Conservation (phyloP, 495 filamentous ascomycete genomes). For the Penicillium tannophilum region DNA sequence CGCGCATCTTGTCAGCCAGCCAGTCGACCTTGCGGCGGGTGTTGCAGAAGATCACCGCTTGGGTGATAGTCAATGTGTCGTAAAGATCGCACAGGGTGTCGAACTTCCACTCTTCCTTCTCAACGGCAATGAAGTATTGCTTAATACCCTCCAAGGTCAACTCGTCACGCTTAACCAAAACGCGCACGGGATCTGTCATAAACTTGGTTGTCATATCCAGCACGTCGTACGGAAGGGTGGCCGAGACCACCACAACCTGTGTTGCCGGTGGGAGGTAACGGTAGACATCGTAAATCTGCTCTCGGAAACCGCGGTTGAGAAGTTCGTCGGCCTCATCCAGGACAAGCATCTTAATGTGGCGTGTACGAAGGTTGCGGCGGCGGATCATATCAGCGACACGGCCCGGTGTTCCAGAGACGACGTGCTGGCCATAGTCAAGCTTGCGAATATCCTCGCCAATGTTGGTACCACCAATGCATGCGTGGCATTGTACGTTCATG, state of each 20-base stretch:
- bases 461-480: constrained; percentile 97
- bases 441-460: constrained; percentile 97
- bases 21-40: constrained; percentile 99
- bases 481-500: constrained; percentile 99
- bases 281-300: constrained; percentile 99
- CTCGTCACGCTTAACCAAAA: constrained; percentile 99
- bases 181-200: constrained; percentile 98
- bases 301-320: constrained; percentile 90
- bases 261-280: constrained; percentile 93
- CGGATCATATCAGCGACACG: constrained; percentile 99
- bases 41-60: constrained; percentile 99
- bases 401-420: constrained; percentile 94
- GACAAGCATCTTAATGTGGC: constrained; percentile 98
- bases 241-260: constrained; percentile 96
- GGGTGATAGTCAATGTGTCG: constrained; percentile 97
- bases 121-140: constrained; percentile 99
- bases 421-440: constrained; percentile 94
- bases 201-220: constrained; percentile 99
- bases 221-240: constrained; percentile 96
- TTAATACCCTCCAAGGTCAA: constrained; percentile 97
- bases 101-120: constrained; percentile 99
- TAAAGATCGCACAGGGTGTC: constrained; percentile 99
- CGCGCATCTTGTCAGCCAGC: constrained; percentile 98
- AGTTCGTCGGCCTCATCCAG: constrained; percentile 97
- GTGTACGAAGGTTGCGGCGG: constrained; percentile 88